Evolutionary conservation across 1,139 yeast genomes (phyloP).

Genomic region (Sugiyamaella xylanicola): DNA sequence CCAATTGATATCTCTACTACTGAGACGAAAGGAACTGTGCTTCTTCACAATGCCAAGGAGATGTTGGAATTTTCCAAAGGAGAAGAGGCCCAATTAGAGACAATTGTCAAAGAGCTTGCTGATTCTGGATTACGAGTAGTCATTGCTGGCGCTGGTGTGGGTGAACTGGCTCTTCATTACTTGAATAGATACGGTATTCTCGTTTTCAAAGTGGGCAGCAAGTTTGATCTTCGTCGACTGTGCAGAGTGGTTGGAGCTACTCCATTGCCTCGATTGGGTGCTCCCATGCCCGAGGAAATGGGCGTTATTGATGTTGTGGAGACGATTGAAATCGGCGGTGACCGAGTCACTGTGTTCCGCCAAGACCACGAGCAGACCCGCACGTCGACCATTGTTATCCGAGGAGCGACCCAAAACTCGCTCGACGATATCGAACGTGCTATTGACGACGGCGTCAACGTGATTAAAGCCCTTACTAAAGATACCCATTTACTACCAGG

Average conservation of each 20-base stretch:
- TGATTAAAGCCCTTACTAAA: conserved; percentile 84
- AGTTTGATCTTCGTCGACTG: conserved; percentile 89
- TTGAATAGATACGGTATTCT: conserved; percentile 82
- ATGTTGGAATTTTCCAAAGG: conserved; percentile 96
- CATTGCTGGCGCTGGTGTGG: conserved; percentile 89
- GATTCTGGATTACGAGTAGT: conserved; percentile 87
- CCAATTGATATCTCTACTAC: conserved; percentile 94
- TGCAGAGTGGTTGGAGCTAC: conserved; percentile 98
- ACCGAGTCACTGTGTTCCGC: conserved; percentile 90
- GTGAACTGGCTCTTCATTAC: conserved; percentile 91
- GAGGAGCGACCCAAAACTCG: conserved; percentile 97
- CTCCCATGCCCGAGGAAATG: conserved; percentile 93
- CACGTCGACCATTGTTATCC: conserved; percentile 87
- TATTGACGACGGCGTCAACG: conserved; percentile 93
- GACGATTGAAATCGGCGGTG: conserved; percentile 95
- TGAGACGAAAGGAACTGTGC: conserved; percentile 96
- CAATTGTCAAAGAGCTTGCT: conserved; percentile 76
- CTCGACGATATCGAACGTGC: conserved; percentile 96
- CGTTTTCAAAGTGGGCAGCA: conserved; percentile 87
- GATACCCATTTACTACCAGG: conserved; percentile 85
- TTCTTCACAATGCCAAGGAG: conserved; percentile 92
- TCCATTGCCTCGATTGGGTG: conserved; percentile 91
- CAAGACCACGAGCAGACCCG: conserved; percentile 61
- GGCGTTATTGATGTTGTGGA: conserved; percentile 87
- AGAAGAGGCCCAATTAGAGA: conserved; percentile 91